A percentile compares a stretch with the other conserved stretches of the same genome.
phyloP scores from a whole-genome alignment of 2,329 filamentous ascomycete genomes.

The Ophiostoma piceae region DNA sequence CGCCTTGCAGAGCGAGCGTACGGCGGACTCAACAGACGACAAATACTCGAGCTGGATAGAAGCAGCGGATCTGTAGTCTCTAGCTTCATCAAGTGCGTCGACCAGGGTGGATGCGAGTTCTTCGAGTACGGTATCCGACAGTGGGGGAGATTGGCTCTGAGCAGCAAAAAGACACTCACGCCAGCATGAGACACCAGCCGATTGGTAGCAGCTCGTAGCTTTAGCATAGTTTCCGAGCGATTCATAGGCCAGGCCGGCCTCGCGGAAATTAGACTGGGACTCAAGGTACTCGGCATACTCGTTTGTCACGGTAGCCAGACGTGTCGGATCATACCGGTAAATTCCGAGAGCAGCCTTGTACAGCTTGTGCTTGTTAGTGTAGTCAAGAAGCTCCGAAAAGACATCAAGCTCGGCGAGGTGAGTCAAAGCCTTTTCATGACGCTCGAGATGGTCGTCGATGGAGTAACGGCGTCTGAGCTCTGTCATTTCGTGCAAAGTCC shows the following conservation, averaged over 20 bases:
- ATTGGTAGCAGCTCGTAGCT: conserved; percentile 77
- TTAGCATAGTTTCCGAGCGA: conserved; percentile 68
- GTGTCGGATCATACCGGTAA: conserved; percentile 73
- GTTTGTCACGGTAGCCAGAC: conserved; percentile 62
- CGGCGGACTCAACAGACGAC: conserved; percentile 61
- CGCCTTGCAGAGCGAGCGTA: conserved; percentile 77
- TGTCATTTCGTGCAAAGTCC: conserved; percentile 71
- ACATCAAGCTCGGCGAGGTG: conserved; percentile 68
- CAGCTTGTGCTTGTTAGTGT: conserved; percentile 72
- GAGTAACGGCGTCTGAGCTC: conserved; percentile 68
- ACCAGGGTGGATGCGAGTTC: conserved; percentile 70
- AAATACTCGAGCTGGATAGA: conserved; percentile 79
- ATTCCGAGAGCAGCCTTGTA: conserved; percentile 72
- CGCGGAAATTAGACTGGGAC: conserved; percentile 68
- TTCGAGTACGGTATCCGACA: conserved; percentile 47
- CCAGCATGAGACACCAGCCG: conserved; percentile 73
- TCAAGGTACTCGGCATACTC: conserved; percentile 77
- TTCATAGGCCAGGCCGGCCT: conserved; percentile 88
- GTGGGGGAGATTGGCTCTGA: conserved; percentile 47
- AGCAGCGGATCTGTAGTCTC: conserved; percentile 76
- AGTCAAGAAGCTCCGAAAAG: conserved; percentile 73
- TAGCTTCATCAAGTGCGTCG: conserved; percentile 73
- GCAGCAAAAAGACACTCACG: conserved; percentile 82
- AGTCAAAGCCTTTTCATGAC: conserved; percentile 67
- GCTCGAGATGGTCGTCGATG: conserved; percentile 82